Base-by-base conservation (phyloP, 768 basidiomycete genomes). In the Strobilomyces confusus region DNA sequence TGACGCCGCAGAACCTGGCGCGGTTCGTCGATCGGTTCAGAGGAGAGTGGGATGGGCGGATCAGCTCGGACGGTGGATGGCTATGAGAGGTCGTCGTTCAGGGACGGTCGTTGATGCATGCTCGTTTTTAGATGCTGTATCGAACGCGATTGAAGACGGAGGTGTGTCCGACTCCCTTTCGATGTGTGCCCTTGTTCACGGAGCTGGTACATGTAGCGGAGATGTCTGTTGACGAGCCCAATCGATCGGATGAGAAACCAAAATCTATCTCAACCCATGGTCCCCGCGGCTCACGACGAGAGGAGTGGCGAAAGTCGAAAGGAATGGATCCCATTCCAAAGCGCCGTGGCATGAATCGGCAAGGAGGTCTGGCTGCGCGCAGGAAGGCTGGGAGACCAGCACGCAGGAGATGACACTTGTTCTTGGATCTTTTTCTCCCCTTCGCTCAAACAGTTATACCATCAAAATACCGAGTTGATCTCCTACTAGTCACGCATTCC, bases 281-380 rank as follows among this genome's bases (percentile, higher is more conserved):
- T 13, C 80, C 85, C 3, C 82, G 91, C 30, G 75, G 77, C 46
- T 87, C 89, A 44, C 75, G 92, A 55, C 77, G 89, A 57, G 92
- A 92, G 66, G 77, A 83, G 58, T 95, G 92, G 92, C 75, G 91
- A 65, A 72, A 72, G 51, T 86, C 91, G 22, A 95, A 92, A 66
- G 92, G 92, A 29, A 63, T 89, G 69, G 63, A 73, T 9, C 70
- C 82, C 23, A 67, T 79, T 58, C 75, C 80, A 9, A 75, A 74
- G 55, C 66, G 76, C 9, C 73, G 67, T 37, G 81, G 79, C 32
- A 78, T 84, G 77, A 89, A 88, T 63, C 77, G 83, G 34, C 86
- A 89, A 64, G 88, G 87, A 30, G 72, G 72, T 13, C 51, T 81
- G 15, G 80, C 80, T 37, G 85, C 78, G 32, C 74, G 78, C 49